These are phyloP conservation scores for Ambrosia hybrid DNA, from an alignment of 140 eudicot genomes.

Conservation along the genomic window DNA sequence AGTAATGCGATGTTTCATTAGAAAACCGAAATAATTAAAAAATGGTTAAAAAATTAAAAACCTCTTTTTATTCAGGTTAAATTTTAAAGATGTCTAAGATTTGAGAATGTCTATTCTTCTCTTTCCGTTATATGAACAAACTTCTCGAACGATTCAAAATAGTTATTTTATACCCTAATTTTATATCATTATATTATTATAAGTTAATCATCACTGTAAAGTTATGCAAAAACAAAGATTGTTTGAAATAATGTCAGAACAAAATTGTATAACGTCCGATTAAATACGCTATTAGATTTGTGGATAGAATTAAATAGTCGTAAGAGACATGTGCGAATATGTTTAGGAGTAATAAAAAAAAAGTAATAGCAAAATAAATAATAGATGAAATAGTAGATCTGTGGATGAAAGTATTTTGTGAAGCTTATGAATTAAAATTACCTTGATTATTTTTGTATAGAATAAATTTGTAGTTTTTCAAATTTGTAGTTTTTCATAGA, in stretches of 20 bases:
- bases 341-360: background rate
- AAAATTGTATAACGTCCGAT: background rate
- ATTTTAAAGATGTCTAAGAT: background rate
- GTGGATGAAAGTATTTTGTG: too few relatives aligned
- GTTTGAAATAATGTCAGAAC: background rate
- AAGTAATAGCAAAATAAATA: background rate
- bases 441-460: too few relatives aligned
- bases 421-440: too few relatives aligned
- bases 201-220: background rate
- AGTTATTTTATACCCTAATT: background rate
- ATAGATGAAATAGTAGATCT: background rate
- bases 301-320: background rate
- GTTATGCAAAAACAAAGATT: background rate
- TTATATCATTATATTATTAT: too few relatives aligned
- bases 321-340: slow-evolving; percentile 16
- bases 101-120: background rate
- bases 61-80: too few relatives aligned
- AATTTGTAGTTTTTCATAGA: background rate
- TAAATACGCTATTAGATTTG: slow-evolving; percentile 23
- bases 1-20: too few relatives aligned
- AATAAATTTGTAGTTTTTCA: too few relatives aligned
- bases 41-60: too few relatives aligned
- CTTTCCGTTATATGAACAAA: background rate
- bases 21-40: too few relatives aligned
- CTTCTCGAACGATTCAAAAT: background rate